Percentiles rank a stretch among this genome's conserved stretches.
Conservation (phyloP, 306 rosid genomes). For the Gleditsia sinensis region DNA sequence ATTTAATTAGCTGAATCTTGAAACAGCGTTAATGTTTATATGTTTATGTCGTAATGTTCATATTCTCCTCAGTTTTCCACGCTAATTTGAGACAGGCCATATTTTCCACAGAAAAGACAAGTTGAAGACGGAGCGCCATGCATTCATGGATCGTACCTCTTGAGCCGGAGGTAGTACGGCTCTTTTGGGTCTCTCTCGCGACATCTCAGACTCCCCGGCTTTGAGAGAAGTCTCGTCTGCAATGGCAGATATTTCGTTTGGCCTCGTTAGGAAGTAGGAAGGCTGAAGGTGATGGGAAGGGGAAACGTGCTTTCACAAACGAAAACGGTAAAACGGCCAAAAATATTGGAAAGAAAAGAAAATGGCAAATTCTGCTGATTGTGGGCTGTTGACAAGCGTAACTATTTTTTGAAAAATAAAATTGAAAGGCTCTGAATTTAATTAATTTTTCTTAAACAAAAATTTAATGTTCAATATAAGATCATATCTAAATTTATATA, state of each 20-base stretch:
- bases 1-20: not conserved
- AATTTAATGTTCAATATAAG: no score
- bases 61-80: not conserved
- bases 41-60: not conserved
- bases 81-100: not conserved
- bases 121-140: not conserved
- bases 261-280: no score
- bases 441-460: no score
- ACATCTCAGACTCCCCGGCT: conserved; percentile 39
- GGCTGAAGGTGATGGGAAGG: no score
- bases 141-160: conserved; percentile 45
- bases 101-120: not conserved
- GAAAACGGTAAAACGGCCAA: not conserved
- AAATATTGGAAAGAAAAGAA: not conserved
- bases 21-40: not conserved
- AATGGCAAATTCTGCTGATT: not conserved
- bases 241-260: conserved; percentile 18
- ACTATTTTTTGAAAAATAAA: not conserved
- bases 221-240: not conserved
- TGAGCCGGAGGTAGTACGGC: conserved; percentile 72
- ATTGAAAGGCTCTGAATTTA: not conserved
- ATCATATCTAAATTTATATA: no score
- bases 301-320: not conserved
- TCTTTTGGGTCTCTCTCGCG: conserved; percentile 68
- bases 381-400: not conserved